Evolutionary conservation across 805 yeast species (phyloP).

Genomic region (Lachancea kluyveri): DNA sequence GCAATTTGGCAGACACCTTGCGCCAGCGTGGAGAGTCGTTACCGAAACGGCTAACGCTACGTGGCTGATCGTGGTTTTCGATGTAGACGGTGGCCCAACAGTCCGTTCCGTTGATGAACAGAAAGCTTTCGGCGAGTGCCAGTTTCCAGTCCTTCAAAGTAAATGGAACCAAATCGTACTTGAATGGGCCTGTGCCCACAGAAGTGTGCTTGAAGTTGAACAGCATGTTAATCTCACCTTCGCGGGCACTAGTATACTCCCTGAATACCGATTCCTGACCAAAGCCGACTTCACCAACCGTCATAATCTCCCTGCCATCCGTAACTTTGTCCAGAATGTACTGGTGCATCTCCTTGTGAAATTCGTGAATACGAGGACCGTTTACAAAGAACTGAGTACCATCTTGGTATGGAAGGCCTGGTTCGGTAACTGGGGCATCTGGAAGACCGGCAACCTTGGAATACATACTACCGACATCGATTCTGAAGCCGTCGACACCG

Average conservation of each 20-base stretch:
- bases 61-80: constrained; percentile 57
- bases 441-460: constrained; percentile 40
- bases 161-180: constrained; percentile 24
- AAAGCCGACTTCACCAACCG: constrained; percentile 51
- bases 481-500: constrained; percentile 56
- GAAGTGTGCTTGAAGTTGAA: constrained; percentile 36
- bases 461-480: constrained; percentile 49
- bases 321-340: constrained; percentile 33
- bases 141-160: constrained; percentile 37
- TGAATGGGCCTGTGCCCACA: constrained; percentile 22
- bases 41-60: constrained; percentile 47
- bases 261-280: constrained; percentile 36
- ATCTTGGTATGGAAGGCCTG: constrained; percentile 37
- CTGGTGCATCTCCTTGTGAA: constrained; percentile 44
- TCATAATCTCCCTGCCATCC: constrained; percentile 41
- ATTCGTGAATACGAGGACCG: constrained; percentile 55
- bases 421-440: constrained; percentile 44
- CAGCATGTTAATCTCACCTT: constrained; percentile 37
- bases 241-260: constrained; percentile 35
- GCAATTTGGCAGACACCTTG: constrained; percentile 40
- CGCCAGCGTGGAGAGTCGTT: constrained; percentile 34
- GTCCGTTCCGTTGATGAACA: constrained; percentile 43
- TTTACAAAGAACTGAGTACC: constrained; percentile 29
- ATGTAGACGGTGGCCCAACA: constrained; percentile 52
- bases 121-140: constrained; percentile 32